Evolutionary conservation across 306 rosid species (phyloP).

Genomic region (Glycyrrhiza uralensis): DNA sequence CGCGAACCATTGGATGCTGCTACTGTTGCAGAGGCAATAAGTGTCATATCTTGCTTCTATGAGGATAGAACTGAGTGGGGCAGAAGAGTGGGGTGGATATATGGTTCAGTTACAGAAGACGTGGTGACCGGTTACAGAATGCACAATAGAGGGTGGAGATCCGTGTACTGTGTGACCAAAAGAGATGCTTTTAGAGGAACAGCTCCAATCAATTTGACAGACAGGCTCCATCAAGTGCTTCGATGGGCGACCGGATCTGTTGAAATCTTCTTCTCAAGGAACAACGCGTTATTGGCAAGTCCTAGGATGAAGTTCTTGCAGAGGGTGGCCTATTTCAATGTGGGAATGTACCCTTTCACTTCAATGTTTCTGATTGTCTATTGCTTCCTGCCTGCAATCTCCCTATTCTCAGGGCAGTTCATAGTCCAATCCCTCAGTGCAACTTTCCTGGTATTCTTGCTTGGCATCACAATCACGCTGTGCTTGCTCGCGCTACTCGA

Average conservation of each 20-base stretch:
- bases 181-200: slow-evolving; percentile 81
- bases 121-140: slow-evolving; percentile 85
- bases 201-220: slow-evolving; percentile 82
- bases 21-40: slow-evolving; percentile 80
- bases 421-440: slow-evolving; percentile 65
- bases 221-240: slow-evolving; percentile 81
- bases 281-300: slow-evolving; percentile 73
- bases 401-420: slow-evolving; percentile 78
- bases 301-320: slow-evolving; percentile 75
- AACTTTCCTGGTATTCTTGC: slow-evolving; percentile 60
- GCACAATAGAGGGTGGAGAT: slow-evolving; percentile 95
- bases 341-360: slow-evolving; percentile 90
- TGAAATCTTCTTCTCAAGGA: slow-evolving; percentile 77
- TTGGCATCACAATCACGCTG: slow-evolving; percentile 67
- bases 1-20: slow-evolving; percentile 83
- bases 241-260: slow-evolving; percentile 92
- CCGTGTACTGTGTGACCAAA: slow-evolving; percentile 76
- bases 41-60: slow-evolving; percentile 78
- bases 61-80: slow-evolving; percentile 95
- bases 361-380: slow-evolving; percentile 72
- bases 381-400: slow-evolving; percentile 77
- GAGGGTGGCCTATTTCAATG: slow-evolving; percentile 86
- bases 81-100: slow-evolving; percentile 83
- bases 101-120: slow-evolving; percentile 93
- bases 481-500: slow-evolving; percentile 77